These are phyloP conservation scores for Somion occarium DNA, from an alignment of 1,284 basidiomycete species.

Conservation along the genomic window DNA sequence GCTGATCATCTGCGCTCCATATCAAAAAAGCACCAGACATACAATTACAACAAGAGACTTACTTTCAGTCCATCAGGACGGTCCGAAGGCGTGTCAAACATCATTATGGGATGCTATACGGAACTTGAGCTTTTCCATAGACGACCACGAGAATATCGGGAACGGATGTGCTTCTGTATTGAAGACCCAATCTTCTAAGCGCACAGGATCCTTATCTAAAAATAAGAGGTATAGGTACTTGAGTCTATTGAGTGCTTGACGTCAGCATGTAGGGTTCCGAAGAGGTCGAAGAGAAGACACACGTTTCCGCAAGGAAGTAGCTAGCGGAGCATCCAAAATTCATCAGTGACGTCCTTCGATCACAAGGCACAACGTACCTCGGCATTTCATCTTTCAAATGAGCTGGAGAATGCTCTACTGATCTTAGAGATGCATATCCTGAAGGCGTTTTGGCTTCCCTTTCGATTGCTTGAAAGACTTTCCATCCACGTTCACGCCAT, in stretches of 20 bases:
- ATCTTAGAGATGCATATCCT: slow-evolving; percentile 54
- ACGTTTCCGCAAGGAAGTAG: slow-evolving; percentile 69
- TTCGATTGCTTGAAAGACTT: slow-evolving; percentile 67
- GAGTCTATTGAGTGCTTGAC: slow-evolving; percentile 31
- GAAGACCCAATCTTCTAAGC: slow-evolving; percentile 72
- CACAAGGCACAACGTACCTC: slow-evolving; percentile 48
- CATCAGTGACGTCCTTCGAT: too few relatives aligned
- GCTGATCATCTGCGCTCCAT: too few relatives aligned
- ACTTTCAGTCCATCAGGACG: too few relatives aligned
- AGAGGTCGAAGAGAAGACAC: slow-evolving; percentile 15
- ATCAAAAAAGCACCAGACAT: too few relatives aligned
- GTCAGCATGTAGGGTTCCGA: background rate
- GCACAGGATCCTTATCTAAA: slow-evolving; percentile 48
- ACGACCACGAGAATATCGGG: slow-evolving; percentile 62
- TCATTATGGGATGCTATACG: too few relatives aligned
- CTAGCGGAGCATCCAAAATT: slow-evolving; percentile 27
- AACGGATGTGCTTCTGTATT: slow-evolving; percentile 82
- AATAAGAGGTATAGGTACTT: slow-evolving; percentile 68
- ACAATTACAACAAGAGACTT: too few relatives aligned
- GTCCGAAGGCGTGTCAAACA: too few relatives aligned
- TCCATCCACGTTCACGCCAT: slow-evolving; percentile 75
- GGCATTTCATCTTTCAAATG: slow-evolving; percentile 57
- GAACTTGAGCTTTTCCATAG: slow-evolving; percentile 23
- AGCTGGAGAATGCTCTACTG: slow-evolving; percentile 37
- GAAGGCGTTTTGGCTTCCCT: slow-evolving; percentile 43